Percentiles rank a stretch among this genome's conserved stretches.
Conservation (phyloP, 768 basidiomycete genomes). For the Austroboletus eburneus region DNA sequence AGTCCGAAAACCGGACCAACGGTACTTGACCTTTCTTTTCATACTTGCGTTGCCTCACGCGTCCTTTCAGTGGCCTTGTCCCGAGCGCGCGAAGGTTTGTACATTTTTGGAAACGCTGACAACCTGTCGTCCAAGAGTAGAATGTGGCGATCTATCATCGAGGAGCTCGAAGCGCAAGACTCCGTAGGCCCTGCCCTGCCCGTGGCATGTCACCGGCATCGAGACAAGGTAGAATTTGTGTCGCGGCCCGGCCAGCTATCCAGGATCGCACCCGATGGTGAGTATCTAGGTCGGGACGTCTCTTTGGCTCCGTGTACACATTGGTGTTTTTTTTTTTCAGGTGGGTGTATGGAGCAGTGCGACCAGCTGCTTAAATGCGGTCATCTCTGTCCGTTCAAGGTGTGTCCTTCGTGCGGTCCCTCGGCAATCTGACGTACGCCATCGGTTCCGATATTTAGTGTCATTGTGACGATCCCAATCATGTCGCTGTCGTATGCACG, state of each 20-base stretch:
- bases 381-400: conserved; percentile 61
- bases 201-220: conserved; percentile 54
- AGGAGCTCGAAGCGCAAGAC: conserved; percentile 48
- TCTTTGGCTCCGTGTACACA: too few relatives aligned
- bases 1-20: conserved; percentile 57
- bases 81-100: conserved; percentile 70
- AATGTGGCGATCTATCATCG: conserved; percentile 57
- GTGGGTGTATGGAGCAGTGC: conserved; percentile 62
- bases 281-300: too few relatives aligned
- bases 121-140: conserved; percentile 45
- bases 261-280: conserved; percentile 54
- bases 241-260: conserved; percentile 51
- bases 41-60: too few relatives aligned
- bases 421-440: not conserved
- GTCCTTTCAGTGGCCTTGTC: conserved; percentile 57
- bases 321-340: too few relatives aligned
- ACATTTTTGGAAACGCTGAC: conserved; percentile 63
- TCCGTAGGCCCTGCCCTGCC: conserved; percentile 52
- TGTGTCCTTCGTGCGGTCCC: conserved; percentile 17
- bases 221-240: conserved; percentile 36
- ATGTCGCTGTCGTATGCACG: conserved; percentile 43
- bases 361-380: conserved; percentile 52
- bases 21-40: conserved; percentile 33
- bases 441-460: conserved; percentile 36
- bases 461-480: conserved; percentile 56